Conservation (phyloP, 2,329 filamentous ascomycete genomes). For the Neofusicoccum cordaticola region DNA sequence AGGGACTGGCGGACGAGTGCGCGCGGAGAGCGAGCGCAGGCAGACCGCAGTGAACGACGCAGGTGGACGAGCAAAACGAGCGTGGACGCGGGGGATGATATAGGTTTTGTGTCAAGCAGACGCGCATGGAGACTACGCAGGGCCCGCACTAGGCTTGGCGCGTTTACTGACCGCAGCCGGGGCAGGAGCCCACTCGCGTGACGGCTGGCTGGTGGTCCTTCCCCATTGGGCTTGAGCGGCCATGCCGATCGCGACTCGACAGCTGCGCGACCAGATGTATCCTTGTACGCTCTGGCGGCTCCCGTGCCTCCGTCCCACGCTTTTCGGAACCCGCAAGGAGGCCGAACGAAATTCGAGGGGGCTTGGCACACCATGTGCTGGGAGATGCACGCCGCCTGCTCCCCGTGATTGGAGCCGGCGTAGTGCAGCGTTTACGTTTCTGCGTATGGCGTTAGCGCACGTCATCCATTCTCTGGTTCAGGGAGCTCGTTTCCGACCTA, state of each 20-base stretch:
- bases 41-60: neutral
- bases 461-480: neutral
- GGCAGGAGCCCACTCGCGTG: neutral
- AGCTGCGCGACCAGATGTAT: neutral
- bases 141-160: neutral
- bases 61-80: neutral
- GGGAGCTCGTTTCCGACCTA: neutral
- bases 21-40: neutral
- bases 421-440: neutral
- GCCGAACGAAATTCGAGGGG: constrained; percentile 2
- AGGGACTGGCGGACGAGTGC: neutral
- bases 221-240: neutral
- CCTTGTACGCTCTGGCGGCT: constrained; percentile 11
- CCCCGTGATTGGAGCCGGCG: neutral
- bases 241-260: constrained; percentile 1
- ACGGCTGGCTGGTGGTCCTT: constrained; percentile 2
- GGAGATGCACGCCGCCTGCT: neutral
- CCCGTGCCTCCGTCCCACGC: constrained; percentile 1
- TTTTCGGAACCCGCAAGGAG: constrained; percentile 2
- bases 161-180: neutral
- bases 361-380: neutral
- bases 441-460: neutral
- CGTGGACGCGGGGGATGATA: neutral
- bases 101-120: neutral
- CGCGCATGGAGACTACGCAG: neutral